Percentiles rank a stretch among this genome's conserved stretches.
Conservation (phyloP, 2,329 filamentous ascomycete genomes). For the Tolypocladium paradoxum region DNA sequence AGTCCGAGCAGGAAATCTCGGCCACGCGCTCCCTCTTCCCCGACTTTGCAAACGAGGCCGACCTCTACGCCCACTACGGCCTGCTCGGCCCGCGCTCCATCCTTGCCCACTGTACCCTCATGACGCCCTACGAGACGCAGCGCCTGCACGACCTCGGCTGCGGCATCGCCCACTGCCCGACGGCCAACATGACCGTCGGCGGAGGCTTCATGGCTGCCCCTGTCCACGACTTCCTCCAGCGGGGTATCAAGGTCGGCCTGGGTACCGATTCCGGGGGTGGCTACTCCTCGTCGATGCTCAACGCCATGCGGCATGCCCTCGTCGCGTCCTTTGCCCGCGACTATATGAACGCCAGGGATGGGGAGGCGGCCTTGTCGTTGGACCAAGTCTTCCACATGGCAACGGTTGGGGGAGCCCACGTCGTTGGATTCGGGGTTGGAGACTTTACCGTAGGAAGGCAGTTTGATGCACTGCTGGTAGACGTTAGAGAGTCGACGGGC, state of each 20-base stretch:
- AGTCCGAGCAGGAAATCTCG: slow-evolving; percentile 48
- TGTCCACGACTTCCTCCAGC: slow-evolving; percentile 43
- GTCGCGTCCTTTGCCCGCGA: slow-evolving; percentile 41
- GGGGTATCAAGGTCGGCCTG: slow-evolving; percentile 53
- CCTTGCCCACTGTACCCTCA: slow-evolving; percentile 56
- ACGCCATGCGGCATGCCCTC: slow-evolving; percentile 47
- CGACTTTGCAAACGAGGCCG: slow-evolving; percentile 42
- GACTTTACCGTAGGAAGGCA: slow-evolving; percentile 48
- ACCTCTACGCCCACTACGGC: slow-evolving; percentile 45
- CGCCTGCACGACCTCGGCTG: slow-evolving; percentile 36
- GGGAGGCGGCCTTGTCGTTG: slow-evolving; percentile 28
- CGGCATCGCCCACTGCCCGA: slow-evolving; percentile 54
- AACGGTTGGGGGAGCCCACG: slow-evolving; percentile 49
- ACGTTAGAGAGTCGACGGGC: slow-evolving; percentile 18
- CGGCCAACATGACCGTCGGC: slow-evolving; percentile 52
- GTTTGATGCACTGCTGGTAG: slow-evolving; percentile 47
- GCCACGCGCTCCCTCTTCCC: slow-evolving; percentile 46
- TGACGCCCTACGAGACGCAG: slow-evolving; percentile 44
- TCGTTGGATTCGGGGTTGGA: slow-evolving; percentile 46
- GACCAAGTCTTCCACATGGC: slow-evolving; percentile 48
- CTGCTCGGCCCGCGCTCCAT: slow-evolving; percentile 46
- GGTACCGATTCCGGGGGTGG: slow-evolving; percentile 56
- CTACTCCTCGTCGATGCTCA: slow-evolving; percentile 48
- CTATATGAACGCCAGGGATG: slow-evolving; percentile 29
- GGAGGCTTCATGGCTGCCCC: slow-evolving; percentile 53